These are phyloP conservation scores for Phytophthora citricola DNA, from an alignment of 352 stramenopile species.

Conservation along the genomic window DNA sequence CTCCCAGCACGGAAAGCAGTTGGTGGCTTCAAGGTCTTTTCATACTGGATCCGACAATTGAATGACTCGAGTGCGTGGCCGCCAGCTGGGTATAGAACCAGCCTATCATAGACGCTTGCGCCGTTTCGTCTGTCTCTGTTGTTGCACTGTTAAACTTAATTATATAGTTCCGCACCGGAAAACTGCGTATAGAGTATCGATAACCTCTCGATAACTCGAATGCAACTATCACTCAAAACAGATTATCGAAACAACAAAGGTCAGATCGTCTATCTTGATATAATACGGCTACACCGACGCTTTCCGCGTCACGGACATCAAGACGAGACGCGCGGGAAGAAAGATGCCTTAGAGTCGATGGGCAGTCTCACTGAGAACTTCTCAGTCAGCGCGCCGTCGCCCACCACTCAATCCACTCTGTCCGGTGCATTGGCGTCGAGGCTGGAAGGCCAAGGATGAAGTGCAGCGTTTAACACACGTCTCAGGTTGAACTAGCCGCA, in stretches of 20 bases:
- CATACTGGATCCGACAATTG: neutral
- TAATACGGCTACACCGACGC: slow-evolving; percentile 11
- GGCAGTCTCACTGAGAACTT: neutral
- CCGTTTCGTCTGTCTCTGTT: slow-evolving; percentile 32
- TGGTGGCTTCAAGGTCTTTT: neutral
- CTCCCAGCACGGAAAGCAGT: no score
- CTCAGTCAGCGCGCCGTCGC: neutral
- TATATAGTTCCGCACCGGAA: slow-evolving; percentile 16
- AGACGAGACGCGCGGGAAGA: slow-evolving; percentile 6
- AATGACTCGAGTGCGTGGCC: slow-evolving; percentile 4
- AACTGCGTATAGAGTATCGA: neutral
- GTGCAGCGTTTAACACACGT: neutral
- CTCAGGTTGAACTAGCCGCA: slow-evolving; percentile 10
- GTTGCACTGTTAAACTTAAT: neutral
- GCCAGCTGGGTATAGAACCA: neutral
- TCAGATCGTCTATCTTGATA: neutral
- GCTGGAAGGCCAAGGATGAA: neutral
- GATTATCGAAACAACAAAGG: neutral
- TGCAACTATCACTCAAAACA: neutral
- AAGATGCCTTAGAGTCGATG: slow-evolving; percentile 2
- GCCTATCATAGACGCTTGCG: slow-evolving; percentile 13
- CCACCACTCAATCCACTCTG: slow-evolving; percentile 15
- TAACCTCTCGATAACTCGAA: neutral
- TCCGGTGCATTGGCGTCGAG: slow-evolving; percentile 2
- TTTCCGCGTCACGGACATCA: slow-evolving; percentile 18